A percentile compares a stretch with the other conserved stretches of the same genome.
phyloP scores from a whole-genome alignment of 2,329 filamentous ascomycete species.

The Gnomoniopsis sp. region DNA sequence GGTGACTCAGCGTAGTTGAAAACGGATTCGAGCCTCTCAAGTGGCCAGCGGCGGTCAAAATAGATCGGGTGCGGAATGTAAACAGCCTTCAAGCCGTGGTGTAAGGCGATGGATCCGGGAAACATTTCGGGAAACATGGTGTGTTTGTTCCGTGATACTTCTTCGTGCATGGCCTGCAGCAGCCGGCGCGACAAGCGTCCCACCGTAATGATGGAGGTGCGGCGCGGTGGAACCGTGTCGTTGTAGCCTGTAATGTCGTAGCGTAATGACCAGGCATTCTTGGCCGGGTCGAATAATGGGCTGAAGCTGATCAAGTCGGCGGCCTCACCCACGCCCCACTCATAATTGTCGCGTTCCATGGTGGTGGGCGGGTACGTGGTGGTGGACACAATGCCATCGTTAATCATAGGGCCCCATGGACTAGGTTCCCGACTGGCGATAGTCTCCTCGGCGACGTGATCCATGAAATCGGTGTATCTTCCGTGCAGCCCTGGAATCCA shows the following conservation, averaged over 20 bases:
- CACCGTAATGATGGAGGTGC: slow-evolving; percentile 76
- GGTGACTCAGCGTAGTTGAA: slow-evolving; percentile 58
- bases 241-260: slow-evolving; percentile 67
- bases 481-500: slow-evolving; percentile 70
- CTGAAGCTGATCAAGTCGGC: slow-evolving; percentile 71
- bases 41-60: slow-evolving; percentile 71
- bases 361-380: slow-evolving; percentile 56
- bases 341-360: slow-evolving; percentile 61
- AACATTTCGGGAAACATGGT: slow-evolving; percentile 77
- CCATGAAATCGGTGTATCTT: slow-evolving; percentile 63
- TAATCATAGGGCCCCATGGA: slow-evolving; percentile 53
- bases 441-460: slow-evolving; percentile 53
- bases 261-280: slow-evolving; percentile 70
- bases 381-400: slow-evolving; percentile 58
- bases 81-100: slow-evolving; percentile 76
- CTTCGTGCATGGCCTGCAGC: slow-evolving; percentile 73
- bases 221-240: slow-evolving; percentile 60
- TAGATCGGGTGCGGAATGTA: slow-evolving; percentile 76
- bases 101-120: slow-evolving; percentile 66
- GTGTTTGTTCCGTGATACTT: slow-evolving; percentile 70
- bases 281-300: slow-evolving; percentile 71
- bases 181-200: slow-evolving; percentile 71
- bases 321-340: slow-evolving; percentile 74
- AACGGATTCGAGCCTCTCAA: slow-evolving; percentile 50
- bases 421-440: slow-evolving; percentile 63